Base-by-base conservation (phyloP, 1,284 basidiomycete genomes). In the Porodaedalea pini region DNA sequence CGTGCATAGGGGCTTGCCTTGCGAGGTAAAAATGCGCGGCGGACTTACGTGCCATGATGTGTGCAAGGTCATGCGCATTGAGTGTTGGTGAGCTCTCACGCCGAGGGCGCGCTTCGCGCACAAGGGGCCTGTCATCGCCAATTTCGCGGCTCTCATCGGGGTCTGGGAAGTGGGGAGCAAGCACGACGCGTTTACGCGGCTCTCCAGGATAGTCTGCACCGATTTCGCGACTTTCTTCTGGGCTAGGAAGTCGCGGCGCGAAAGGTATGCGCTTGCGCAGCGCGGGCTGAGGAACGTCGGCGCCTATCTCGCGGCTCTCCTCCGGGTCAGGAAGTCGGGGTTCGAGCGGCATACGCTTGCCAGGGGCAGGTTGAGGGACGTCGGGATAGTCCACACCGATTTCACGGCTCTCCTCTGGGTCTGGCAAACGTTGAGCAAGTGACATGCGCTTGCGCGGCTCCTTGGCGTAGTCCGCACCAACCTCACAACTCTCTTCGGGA, bases 121-220 rank as follows among this genome's bases (percentile, higher is more conserved):
- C 34, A 11, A n/a, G 13, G 6, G 51, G 51, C 17, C 41, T 44
- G 4, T 43, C 23, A 13, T 44, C 51, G 15, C 51, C 51, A 15
- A 54, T 36, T n/a, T 54, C 51, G 21, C 51, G 51, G 11, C 51
- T 54, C 21, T 54, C 51, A n/a, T 54, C 51, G 5, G 51, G 51
- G 27, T 52, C 50, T 29, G 50, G 50, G 25, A 52, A 36, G 4
- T 36, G 50, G 8, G 50, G 11, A 25, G 36, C 31, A 15, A 40
- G 21, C 0, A 27, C n/a, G n/a, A 29, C 45, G 15, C 45, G 45
- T 17, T 23, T 5, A 23, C 41, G 41, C 13, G 41, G 11, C 17
- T 25, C 34, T 2, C 17, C 23, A 17, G 32, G 29, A 36, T 51
- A 32, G 11, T 15, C 11, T 19, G 34, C 49, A 10, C 49, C 41